Evolutionary conservation across 805 yeast species (phyloP).

Genomic region (Jamesozyma lodderae): DNA sequence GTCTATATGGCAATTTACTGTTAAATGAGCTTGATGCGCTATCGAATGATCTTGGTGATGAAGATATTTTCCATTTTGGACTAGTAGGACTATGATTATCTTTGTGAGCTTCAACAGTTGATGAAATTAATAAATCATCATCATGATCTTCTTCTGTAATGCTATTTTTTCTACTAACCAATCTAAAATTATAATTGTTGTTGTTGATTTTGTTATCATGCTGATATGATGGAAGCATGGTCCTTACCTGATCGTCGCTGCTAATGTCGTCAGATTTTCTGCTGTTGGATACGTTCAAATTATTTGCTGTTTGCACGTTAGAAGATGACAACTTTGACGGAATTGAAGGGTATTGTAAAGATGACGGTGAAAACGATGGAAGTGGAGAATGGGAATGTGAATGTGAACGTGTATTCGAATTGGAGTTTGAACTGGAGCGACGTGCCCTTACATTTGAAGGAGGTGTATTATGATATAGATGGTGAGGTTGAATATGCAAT

Average conservation of each 20-base stretch:
- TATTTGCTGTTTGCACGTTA: background rate
- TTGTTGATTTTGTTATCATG: background rate
- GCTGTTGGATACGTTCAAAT: conserved; percentile 6
- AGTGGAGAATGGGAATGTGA: conserved; percentile 31
- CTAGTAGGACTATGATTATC: background rate
- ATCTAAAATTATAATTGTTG: background rate
- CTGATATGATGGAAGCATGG: conserved; percentile 5
- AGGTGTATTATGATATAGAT: background rate
- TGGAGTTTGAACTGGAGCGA: conserved; percentile 16
- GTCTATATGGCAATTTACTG: conserved; percentile 21
- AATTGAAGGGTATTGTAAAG: conserved; percentile 22
- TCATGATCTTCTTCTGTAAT: conserved; percentile 7
- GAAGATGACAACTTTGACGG: conserved; percentile 23
- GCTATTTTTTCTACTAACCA: conserved; percentile 5
- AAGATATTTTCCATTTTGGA: conserved; percentile 7
- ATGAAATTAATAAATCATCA: conserved; percentile 15
- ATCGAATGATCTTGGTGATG: conserved; percentile 24
- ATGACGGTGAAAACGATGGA: conserved; percentile 23
- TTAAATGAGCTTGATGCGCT: conserved; percentile 22
- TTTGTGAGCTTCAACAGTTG: too few relatives aligned
- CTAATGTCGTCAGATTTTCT: conserved; percentile 11
- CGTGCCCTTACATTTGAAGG: background rate
- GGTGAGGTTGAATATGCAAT: conserved; percentile 1
- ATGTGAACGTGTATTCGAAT: conserved; percentile 27
- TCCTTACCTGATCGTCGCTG: background rate